Percentiles rank a stretch among this genome's conserved stretches.
phyloP scores from a whole-genome alignment of 1,139 yeast genomes.

The Pichia sp. region DNA sequence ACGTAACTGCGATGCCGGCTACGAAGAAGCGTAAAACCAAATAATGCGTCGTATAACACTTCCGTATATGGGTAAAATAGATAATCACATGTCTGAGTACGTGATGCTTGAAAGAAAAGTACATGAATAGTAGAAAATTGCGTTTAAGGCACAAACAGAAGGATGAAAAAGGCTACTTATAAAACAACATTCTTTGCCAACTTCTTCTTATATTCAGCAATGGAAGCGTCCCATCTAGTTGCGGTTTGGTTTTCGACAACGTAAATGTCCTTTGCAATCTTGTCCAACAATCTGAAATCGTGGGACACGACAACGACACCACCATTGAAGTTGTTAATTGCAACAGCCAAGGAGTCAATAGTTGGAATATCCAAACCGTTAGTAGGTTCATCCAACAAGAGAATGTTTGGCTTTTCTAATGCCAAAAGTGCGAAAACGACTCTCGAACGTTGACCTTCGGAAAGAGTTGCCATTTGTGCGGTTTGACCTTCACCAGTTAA shows the following conservation, averaged over 20 bases:
- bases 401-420: conserved; percentile 88
- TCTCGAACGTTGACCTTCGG: conserved; percentile 99
- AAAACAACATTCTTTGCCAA: conserved; percentile 83
- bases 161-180: no score
- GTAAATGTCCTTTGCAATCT: conserved; percentile 93
- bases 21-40: no score
- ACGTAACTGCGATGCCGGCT: no score
- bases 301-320: conserved; percentile 99
- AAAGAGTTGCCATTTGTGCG: conserved; percentile 94
- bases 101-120: no score
- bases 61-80: background rate
- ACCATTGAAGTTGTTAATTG: conserved; percentile 89
- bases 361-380: conserved; percentile 99
- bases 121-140: no score
- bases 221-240: conserved; percentile 91
- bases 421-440: conserved; percentile 97
- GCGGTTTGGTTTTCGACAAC: conserved; percentile 95
- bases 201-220: conserved; percentile 86
- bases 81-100: background rate
- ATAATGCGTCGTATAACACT: no score
- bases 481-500: conserved; percentile 99
- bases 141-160: no score
- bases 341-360: conserved; percentile 95
- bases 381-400: conserved; percentile 97
- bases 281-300: conserved; percentile 97